A percentile compares a stretch with the other conserved stretches of the same genome.
Conservation (phyloP, 2,329 filamentous ascomycete species). For the Furcasterigmium furcatum region DNA sequence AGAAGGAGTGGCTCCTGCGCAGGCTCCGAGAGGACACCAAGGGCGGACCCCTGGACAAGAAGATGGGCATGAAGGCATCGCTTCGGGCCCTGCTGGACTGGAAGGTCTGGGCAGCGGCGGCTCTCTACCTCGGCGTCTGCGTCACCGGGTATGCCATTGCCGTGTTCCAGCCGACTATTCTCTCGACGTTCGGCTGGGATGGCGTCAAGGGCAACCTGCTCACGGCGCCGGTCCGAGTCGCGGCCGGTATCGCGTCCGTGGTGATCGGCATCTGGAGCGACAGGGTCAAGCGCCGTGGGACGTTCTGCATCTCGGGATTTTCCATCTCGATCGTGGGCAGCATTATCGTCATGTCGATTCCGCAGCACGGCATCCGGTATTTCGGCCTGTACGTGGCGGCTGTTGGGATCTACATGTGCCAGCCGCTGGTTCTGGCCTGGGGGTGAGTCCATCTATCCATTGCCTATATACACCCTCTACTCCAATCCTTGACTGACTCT, state of each 20-base stretch:
- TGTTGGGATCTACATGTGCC: conserved; percentile 24
- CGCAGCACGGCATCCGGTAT: conserved; percentile 37
- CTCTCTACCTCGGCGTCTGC: conserved; percentile 20
- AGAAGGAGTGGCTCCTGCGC: conserved; percentile 14
- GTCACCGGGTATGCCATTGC: conserved; percentile 22
- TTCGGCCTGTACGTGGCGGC: background rate
- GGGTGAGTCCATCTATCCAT: conserved; percentile 21
- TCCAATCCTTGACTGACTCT: no score
- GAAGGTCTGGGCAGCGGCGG: conserved; percentile 37
- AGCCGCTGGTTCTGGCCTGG: conserved; percentile 34
- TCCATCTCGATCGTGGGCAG: conserved; percentile 16
- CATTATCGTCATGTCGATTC: conserved; percentile 26
- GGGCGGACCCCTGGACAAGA: conserved; percentile 8
- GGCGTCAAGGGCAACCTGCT: conserved; percentile 25
- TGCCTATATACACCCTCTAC: background rate
- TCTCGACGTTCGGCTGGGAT: conserved; percentile 25
- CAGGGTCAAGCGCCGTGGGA: conserved; percentile 14
- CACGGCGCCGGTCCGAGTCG: conserved; percentile 21
- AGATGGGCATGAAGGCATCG: conserved; percentile 26
- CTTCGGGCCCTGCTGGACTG: conserved; percentile 54
- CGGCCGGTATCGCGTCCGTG: conserved; percentile 27
- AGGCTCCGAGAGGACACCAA: conserved; percentile 13
- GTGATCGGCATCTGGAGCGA: conserved; percentile 18
- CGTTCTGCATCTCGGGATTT: conserved; percentile 18
- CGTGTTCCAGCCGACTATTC: conserved; percentile 28